Percentiles rank a stretch among this genome's conserved stretches.
Evolutionary conservation across 345 rosid species (phyloP).

Genomic region (Pugionium cornutum): DNA sequence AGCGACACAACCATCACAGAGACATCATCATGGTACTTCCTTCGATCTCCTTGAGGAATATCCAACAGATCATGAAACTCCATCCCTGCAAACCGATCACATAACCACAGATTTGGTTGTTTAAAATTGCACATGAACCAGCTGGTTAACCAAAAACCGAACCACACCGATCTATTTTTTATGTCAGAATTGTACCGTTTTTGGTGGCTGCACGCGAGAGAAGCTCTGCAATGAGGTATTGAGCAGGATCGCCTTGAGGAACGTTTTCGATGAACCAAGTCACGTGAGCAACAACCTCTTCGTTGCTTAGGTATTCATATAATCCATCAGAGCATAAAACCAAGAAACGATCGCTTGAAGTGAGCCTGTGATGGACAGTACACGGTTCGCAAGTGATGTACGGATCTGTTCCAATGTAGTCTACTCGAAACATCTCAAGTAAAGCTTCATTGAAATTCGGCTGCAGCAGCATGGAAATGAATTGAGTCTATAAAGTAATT

Average conservation of each 20-base stretch:
- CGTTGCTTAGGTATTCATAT: slow-evolving; percentile 92
- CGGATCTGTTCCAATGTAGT: slow-evolving; percentile 73
- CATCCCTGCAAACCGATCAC: slow-evolving; percentile 60
- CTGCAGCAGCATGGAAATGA: slow-evolving; percentile 45
- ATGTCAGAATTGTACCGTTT: slow-evolving; percentile 56
- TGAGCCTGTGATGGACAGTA: slow-evolving; percentile 75
- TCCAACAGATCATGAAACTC: slow-evolving; percentile 90
- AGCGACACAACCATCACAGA: slow-evolving; percentile 96
- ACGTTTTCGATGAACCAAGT: slow-evolving; percentile 97
- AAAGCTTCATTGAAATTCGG: slow-evolving; percentile 84
- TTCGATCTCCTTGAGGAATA: slow-evolving; percentile 89
- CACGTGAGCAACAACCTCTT: slow-evolving; percentile 93
- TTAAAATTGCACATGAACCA: not conserved
- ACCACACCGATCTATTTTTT: not conserved
- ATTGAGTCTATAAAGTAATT: not conserved
- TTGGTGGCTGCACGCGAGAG: slow-evolving; percentile 93
- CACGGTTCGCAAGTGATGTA: slow-evolving; percentile 81
- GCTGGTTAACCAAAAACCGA: slow-evolving; percentile 2
- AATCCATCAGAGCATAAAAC: slow-evolving; percentile 93
- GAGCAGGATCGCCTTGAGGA: slow-evolving; percentile 98
- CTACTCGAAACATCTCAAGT: slow-evolving; percentile 71
- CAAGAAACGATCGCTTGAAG: slow-evolving; percentile 83
- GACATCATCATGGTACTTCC: slow-evolving; percentile 96
- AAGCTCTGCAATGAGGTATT: slow-evolving; percentile 88
- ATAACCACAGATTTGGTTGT: not conserved